Evolutionary conservation across 2,329 filamentous ascomycete genomes (phyloP), one percentile per base, ranked within the genome.

Genomic region (Fusarium kyushuense): DNA sequence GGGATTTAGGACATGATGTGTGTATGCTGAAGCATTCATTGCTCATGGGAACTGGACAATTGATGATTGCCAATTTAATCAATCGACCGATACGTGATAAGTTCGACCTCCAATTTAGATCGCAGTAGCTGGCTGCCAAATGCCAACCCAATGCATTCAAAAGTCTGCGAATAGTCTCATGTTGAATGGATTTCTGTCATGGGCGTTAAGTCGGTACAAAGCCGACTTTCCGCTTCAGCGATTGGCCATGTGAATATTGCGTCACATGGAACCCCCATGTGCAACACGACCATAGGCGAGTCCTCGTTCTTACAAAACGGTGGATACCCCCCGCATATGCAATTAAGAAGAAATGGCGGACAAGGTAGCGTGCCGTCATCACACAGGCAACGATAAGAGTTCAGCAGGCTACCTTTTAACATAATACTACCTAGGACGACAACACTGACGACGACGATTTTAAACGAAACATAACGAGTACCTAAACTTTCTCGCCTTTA

Each of bases 331-430:
- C 49, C 76, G 73, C 71, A 49, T 76, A 76, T 66, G 43, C 47
- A 47, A 60, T 60, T 54, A 65, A 46, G 36, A 40, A 42, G 25
- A 40, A 49, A 59, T 43, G 32, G 45, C 35, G 40, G 61, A 46
- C 46, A 64, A 58, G 38, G 45, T 29, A 54, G 61, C 48, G 73
- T 76, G 74, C 76, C 75, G 76, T 78, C 76, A 78, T 78, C 74
- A 69, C 69, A 71, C 57, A 74, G 72, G 72, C 71, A 74, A 58
- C 72, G 72, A 74, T 74, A 74, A 74, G 72, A 72, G 67, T 69
- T 52, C 73, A 60, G 52, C 42, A 75, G 71, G 72, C 71, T 74
- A 27, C 67, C 54, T 29, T 42, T 53, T 29, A 59, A 62, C 59
- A 62, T 49, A 51, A 58, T 53, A 53, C 58, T 63, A 68, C 61